Evolutionary conservation across 805 yeast genomes (phyloP), one percentile per base, ranked within the genome.

Genomic region (Jamesozyma rosinii): DNA sequence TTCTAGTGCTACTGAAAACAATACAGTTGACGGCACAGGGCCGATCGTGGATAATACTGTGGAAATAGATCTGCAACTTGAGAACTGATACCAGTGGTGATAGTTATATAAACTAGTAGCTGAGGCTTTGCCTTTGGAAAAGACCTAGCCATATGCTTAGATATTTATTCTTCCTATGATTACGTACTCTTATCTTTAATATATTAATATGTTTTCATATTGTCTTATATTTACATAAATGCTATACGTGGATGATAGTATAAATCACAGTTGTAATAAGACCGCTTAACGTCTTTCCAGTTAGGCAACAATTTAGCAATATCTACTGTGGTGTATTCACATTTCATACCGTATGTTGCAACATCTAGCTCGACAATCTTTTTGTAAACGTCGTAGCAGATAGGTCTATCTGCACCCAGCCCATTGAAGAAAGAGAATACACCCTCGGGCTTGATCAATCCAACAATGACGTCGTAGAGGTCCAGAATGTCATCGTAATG

Each of bases 371-470:
- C 84, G 3, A 85, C 95, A 44, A 89, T 79, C 53, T 78, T 75
- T 60, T 77, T 81, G 68, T 90, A 89, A 8, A 90, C 96, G 54
- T 89, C 89, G 57, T 83, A 83, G 51, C 82, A 76, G 13, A 82
- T 69, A 52, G 77, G 74, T 52, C 88, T 67, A 50, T 83, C 92
- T 14, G 89, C 90, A 20, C 92, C 92, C 9, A 84, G 70, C 0
- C 97, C 97, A 56, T 89, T 90, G 72, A 89, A 89, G 58, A 88
- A 89, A 4, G 95, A 86, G 49, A 89, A 88, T 1, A 78, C 74
- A 8, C 97, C 97, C 29, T 76, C 74, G 6, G 92, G 85, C 58
- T 83, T 82, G 50, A 89, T 65, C 40, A 89, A 66, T 0, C 95
- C 97, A 17, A 87, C 94, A 4, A 85, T 71, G 11, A 74, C 58